Percentiles rank a stretch among this genome's conserved stretches.
Evolutionary conservation across 2,329 filamentous ascomycete genomes (phyloP).

Genomic region (Aspergillus cejpii): DNA sequence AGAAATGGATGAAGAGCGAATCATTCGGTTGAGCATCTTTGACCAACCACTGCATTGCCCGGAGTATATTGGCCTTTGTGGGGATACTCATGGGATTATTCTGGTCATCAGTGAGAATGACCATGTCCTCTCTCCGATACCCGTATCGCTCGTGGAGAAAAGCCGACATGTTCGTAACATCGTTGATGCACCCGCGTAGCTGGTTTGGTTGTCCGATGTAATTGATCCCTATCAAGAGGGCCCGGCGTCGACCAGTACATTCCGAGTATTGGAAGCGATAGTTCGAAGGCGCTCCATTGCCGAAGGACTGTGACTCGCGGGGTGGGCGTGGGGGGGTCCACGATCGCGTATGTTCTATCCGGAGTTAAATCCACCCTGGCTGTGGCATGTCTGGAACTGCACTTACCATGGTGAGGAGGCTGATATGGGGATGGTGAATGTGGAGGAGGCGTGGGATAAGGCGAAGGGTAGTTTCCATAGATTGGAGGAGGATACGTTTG

Average conservation of each 20-base stretch:
- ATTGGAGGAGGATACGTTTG: slow-evolving; percentile 4
- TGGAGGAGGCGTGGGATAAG: slow-evolving; percentile 14
- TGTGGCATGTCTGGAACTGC: no score
- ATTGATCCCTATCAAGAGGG: slow-evolving; percentile 88
- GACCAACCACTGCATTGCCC: slow-evolving; percentile 98
- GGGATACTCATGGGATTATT: slow-evolving; percentile 95
- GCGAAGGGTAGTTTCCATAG: slow-evolving; percentile 2
- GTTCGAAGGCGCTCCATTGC: slow-evolving; percentile 67
- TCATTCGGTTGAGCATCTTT: slow-evolving; percentile 89
- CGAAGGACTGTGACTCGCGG: slow-evolving; percentile 62
- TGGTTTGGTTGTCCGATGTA: slow-evolving; percentile 89
- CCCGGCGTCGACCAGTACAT: slow-evolving; percentile 81
- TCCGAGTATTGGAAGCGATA: slow-evolving; percentile 91
- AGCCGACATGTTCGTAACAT: slow-evolving; percentile 90
- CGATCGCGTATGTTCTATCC: slow-evolving; percentile 46
- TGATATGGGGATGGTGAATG: slow-evolving; percentile 9
- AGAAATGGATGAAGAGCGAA: slow-evolving; percentile 95
- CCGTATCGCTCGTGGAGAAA: slow-evolving; percentile 81
- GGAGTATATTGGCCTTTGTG: slow-evolving; percentile 86
- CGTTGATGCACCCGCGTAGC: slow-evolving; percentile 89
- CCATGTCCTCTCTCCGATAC: slow-evolving; percentile 95
- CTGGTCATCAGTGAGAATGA: slow-evolving; percentile 91
- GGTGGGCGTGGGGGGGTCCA: slow-evolving; percentile 60
- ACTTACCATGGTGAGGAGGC: slow-evolving; percentile 16
- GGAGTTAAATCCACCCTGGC: no score